These are phyloP conservation scores for Pseudogymnoascus sp. DNA, from an alignment of 2,329 filamentous ascomycete species.

Conservation along the genomic window DNA sequence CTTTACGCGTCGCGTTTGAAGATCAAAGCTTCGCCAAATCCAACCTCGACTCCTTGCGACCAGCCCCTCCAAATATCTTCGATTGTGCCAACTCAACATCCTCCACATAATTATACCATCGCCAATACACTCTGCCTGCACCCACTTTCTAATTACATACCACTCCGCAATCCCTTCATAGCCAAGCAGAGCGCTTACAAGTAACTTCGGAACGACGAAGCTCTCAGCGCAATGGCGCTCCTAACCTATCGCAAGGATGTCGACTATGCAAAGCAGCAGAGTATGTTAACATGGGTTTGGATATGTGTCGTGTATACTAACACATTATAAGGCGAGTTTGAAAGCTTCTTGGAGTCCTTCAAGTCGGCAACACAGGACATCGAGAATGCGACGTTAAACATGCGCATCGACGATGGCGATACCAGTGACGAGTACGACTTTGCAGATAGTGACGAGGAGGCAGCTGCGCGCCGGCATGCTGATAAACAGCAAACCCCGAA, in stretches of 20 bases:
- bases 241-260: constrained; percentile 71
- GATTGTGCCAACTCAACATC: neutral
- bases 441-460: constrained; percentile 71
- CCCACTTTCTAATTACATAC: constrained; percentile 19
- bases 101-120: constrained; percentile 1
- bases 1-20: constrained; percentile 10
- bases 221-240: constrained; percentile 64
- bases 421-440: constrained; percentile 88
- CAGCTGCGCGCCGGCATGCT: constrained; percentile 39
- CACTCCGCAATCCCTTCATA: constrained; percentile 13
- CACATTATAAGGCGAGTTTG: constrained; percentile 58
- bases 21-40: constrained; percentile 8
- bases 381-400: constrained; percentile 72
- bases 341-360: constrained; percentile 81
- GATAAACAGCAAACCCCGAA: constrained; percentile 41
- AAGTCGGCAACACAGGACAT: constrained; percentile 74
- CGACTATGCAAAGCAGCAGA: constrained; percentile 80
- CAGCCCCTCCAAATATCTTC: constrained; percentile 3
- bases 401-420: constrained; percentile 82
- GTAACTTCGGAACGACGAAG: constrained; percentile 15
- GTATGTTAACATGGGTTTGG: constrained; percentile 41
- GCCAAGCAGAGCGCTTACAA: neutral
- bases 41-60: constrained; percentile 5
- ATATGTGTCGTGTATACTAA: neutral
- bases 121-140: constrained; percentile 15